Conservation (phyloP, 1,139 yeast species). For the Taphrina communis region DNA sequence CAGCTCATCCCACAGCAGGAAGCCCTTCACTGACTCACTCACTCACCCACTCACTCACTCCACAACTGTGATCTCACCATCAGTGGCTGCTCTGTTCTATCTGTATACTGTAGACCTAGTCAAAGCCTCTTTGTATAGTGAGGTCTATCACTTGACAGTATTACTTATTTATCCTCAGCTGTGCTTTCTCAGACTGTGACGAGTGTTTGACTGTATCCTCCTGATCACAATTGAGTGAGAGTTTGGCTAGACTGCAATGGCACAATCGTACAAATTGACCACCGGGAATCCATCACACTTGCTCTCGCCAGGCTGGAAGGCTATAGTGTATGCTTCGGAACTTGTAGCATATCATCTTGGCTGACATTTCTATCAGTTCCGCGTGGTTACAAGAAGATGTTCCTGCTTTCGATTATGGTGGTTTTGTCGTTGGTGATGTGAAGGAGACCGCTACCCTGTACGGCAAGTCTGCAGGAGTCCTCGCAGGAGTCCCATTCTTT, state of each 20-base stretch:
- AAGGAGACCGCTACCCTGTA: conserved; percentile 73
- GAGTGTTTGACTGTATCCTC: no score
- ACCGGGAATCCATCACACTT: conserved; percentile 35
- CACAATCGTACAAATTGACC: conserved; percentile 1
- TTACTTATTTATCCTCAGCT: no score
- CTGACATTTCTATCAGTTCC: conserved; percentile 50
- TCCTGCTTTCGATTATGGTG: conserved; percentile 93
- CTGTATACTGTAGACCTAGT: no score
- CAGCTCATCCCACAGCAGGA: no score
- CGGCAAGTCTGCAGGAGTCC: conserved; percentile 79
- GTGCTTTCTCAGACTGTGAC: no score
- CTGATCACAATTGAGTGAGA: no score
- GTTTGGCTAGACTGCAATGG: neutral
- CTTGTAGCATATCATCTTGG: neutral
- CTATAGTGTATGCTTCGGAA: conserved; percentile 57
- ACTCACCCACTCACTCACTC: neutral
- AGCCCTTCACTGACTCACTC: no score
- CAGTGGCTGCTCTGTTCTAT: neutral
- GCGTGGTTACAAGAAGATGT: conserved; percentile 83
- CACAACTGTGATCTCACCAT: neutral
- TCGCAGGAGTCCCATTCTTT: conserved; percentile 92
- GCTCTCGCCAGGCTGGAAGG: conserved; percentile 63
- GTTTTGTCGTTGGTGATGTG: conserved; percentile 85
- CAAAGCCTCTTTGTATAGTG: no score
- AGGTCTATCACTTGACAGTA: no score